A percentile compares a stretch with the other conserved stretches of the same genome.
phyloP scores from a whole-genome alignment of 352 stramenopile genomes.

The Phytophthora rubi region DNA sequence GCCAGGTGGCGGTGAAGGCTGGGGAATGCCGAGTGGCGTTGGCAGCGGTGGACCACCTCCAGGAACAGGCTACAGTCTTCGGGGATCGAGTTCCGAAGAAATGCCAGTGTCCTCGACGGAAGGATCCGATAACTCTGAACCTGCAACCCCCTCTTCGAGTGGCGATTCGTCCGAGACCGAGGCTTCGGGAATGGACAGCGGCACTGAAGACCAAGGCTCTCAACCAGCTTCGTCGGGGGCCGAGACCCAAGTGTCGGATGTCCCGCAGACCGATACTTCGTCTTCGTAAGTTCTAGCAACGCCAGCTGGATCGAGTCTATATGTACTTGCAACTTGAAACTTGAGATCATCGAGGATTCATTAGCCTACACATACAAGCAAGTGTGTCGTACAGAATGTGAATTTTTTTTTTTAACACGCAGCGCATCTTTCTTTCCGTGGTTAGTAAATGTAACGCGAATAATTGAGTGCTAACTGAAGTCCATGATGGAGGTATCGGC shows the following conservation, averaged over 20 bases:
- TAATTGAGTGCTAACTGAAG: slow-evolving; percentile 53
- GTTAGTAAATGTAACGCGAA: slow-evolving; percentile 29
- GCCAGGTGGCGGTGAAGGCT: slow-evolving; percentile 8
- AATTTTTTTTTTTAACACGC: neutral
- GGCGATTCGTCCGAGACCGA: slow-evolving; percentile 2
- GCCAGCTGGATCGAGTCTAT: neutral
- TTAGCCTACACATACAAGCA: neutral
- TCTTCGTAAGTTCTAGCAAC: neutral
- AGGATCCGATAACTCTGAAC: neutral
- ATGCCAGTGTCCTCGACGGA: neutral
- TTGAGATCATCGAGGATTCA: neutral
- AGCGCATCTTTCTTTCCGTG: slow-evolving; percentile 1
- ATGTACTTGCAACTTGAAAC: neutral
- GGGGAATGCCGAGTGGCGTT: neutral
- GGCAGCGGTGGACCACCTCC: neutral
- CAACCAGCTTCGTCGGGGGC: neutral
- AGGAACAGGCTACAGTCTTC: slow-evolving; percentile 2
- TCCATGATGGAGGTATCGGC: slow-evolving; percentile 60
- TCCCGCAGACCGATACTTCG: neutral
- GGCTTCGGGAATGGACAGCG: neutral
- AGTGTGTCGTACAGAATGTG: slow-evolving; percentile 2
- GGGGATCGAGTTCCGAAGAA: slow-evolving; percentile 2
- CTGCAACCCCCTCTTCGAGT: neutral
- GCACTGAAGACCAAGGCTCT: neutral
- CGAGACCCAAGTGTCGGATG: neutral